phyloP scores from a whole-genome alignment of 2,329 filamentous ascomycete genomes.

The Pseudogymnoascus sp. region DNA sequence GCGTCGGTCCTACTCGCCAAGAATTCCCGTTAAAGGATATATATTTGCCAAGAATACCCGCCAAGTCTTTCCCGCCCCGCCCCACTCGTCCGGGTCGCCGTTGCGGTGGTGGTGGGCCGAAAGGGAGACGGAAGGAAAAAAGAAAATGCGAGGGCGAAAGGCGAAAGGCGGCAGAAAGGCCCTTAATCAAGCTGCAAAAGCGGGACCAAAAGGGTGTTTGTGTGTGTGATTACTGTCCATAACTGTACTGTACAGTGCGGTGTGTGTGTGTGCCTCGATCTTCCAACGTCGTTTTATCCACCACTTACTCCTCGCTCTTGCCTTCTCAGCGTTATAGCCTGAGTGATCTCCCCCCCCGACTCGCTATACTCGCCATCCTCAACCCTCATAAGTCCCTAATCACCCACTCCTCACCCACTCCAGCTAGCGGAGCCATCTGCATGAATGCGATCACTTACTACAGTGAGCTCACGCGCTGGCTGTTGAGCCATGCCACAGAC shows the following conservation, averaged over 20 bases:
- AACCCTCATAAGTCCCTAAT: not conserved
- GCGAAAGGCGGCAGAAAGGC: not conserved
- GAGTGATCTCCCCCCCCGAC: not conserved
- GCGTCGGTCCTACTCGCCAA: not conserved
- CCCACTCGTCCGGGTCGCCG: conserved; percentile 5
- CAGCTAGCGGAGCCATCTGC: conserved; percentile 17
- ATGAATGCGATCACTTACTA: conserved; percentile 28
- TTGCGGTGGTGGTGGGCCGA: not conserved
- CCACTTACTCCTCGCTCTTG: not conserved
- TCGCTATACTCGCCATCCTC: not conserved
- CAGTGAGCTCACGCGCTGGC: conserved; percentile 28
- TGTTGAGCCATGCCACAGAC: conserved; percentile 28
- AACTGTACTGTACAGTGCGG: no score
- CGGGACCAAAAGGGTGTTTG: conserved; percentile 5
- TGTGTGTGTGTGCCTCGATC: not conserved
- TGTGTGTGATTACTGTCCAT: not conserved
- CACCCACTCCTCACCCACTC: not conserved
- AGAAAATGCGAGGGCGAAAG: conserved; percentile 4
- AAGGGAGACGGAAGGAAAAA: not conserved
- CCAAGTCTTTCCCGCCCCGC: conserved; percentile 1
- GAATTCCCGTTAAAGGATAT: not conserved
- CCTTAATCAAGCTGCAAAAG: conserved; percentile 8
- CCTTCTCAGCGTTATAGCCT: not conserved
- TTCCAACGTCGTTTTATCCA: conserved; percentile 1
- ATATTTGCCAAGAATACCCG: conserved; percentile 1